Evolutionary conservation across 2,329 filamentous ascomycete species (phyloP), one percentile per base, ranked within the genome.

Genomic region (Lasiodiplodia hormozganensis): DNA sequence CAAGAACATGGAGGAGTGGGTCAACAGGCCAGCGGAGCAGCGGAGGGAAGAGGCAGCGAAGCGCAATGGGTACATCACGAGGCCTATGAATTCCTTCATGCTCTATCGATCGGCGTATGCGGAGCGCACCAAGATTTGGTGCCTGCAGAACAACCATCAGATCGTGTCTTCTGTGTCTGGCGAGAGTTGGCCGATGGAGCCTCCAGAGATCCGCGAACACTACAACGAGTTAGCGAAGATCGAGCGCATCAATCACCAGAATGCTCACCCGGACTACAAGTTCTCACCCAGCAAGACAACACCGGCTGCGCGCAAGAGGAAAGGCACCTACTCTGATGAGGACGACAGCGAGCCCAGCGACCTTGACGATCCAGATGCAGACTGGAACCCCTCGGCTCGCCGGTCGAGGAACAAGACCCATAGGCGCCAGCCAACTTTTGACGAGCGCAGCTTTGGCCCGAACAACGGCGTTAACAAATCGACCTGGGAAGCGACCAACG

Each of bases 31-130:
- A 11, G 81, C 84, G 2, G 89, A 92, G 68, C 85, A 85, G 7
- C 88, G 95, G 68, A 84, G 84, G 60, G 81, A 83, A 67, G 94
- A 97, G 78, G 89, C 91, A 11, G 86, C 88, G 53, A 86, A 88
- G 73, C 87, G 89, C 68, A 93, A 89, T 43, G 92, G 92, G 31
- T 94, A 94, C 77, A 87, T 98, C 73, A 93, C 95, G 74, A 87
- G 96, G 36, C 94, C 96, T 2, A 97, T 97, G 91, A 99, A 99
- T 79, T 95, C 93, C 0, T 99, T 98, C 83, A 97, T 99, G 91
- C 85, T 99, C 62, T 99, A 99, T 79, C 91, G 96, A 52, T 97
- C 96, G 72, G 93, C 93, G 7, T 97, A 93, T 76, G 92, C 96
- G 70, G 92, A 96, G 70, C 86, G 94, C 38, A 93, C 92, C 69